A percentile compares a stretch with the other conserved stretches of the same genome.
These are phyloP conservation scores for Atkinsonella hypoxylon DNA, from an alignment of 2,329 filamentous ascomycete genomes.

Conservation along the genomic window DNA sequence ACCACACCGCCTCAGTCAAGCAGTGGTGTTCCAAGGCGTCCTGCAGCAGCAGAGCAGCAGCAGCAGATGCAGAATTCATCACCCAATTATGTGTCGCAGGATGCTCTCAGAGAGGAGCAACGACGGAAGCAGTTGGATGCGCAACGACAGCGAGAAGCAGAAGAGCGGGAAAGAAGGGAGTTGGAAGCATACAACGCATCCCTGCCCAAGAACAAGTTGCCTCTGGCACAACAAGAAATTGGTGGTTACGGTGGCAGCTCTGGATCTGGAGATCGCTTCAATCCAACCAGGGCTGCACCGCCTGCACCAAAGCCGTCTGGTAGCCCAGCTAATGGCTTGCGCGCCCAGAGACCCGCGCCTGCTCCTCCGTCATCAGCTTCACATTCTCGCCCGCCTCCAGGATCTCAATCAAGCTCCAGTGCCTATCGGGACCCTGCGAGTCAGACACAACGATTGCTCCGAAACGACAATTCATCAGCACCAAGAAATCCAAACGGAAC, in stretches of 20 bases:
- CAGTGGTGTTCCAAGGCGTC: constrained; percentile 30
- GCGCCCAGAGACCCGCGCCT: constrained; percentile 75
- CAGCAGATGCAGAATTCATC: constrained; percentile 47
- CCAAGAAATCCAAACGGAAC: constrained; percentile 46
- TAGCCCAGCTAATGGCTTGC: constrained; percentile 42
- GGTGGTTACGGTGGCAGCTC: constrained; percentile 50
- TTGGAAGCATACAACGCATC: constrained; percentile 84
- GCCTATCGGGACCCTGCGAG: constrained; percentile 28
- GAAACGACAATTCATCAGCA: constrained; percentile 34
- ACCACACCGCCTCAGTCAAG: constrained; percentile 25
- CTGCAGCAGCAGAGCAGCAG: constrained; percentile 23
- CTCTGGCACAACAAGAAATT: constrained; percentile 81
- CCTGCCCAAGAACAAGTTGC: constrained; percentile 67
- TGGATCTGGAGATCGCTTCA: constrained; percentile 54
- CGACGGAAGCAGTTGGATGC: constrained; percentile 51
- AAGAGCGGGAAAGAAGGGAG: constrained; percentile 61
- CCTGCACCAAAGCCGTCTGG: constrained; percentile 53
- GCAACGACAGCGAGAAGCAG: constrained; percentile 42
- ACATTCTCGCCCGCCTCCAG: constrained; percentile 32
- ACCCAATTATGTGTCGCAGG: constrained; percentile 39
- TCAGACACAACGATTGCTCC: constrained; percentile 33
- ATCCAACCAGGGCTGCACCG: constrained; percentile 76
- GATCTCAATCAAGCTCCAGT: constrained; percentile 37
- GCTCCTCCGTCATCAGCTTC: constrained; percentile 41
- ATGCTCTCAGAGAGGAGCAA: constrained; percentile 41